Evolutionary conservation across 2,329 filamentous ascomycete species (phyloP).

Genomic region (Exophiala spinifera): DNA sequence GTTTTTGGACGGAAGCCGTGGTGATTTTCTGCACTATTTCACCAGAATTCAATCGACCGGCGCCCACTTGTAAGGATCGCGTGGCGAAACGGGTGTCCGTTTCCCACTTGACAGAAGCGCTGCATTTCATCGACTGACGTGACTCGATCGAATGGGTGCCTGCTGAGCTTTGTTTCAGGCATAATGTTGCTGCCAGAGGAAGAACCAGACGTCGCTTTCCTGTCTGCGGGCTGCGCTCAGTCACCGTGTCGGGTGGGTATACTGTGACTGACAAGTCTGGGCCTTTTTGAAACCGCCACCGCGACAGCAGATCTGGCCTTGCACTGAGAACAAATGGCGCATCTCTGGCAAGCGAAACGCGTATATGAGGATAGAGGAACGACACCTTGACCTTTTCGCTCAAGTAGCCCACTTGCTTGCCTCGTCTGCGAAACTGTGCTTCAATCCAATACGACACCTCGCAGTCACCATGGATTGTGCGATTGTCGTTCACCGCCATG

Average conservation of each 20-base stretch:
- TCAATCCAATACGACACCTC: slow-evolving; percentile 25
- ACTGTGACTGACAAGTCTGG: slow-evolving; percentile 15
- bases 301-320: slow-evolving; percentile 17
- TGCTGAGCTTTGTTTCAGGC: not conserved
- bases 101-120: slow-evolving; percentile 17
- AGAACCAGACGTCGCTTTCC: slow-evolving; percentile 15
- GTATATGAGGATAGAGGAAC: slow-evolving; percentile 13
- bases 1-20: slow-evolving; percentile 14
- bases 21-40: slow-evolving; percentile 14
- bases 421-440: slow-evolving; percentile 13
- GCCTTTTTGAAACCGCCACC: slow-evolving; percentile 17
- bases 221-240: not conserved
- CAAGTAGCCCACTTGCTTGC: slow-evolving; percentile 16
- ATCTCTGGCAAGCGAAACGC: slow-evolving; percentile 1
- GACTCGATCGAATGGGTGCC: slow-evolving; percentile 4
- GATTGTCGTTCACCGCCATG: slow-evolving; percentile 14
- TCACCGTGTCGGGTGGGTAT: slow-evolving; percentile 9
- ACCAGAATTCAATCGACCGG: not conserved
- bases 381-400: slow-evolving; percentile 10
- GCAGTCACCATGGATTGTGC: slow-evolving; percentile 11
- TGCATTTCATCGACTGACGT: slow-evolving; percentile 22
- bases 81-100: slow-evolving; percentile 17
- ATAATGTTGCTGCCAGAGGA: slow-evolving; percentile 17
- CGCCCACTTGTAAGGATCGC: not conserved
- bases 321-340: slow-evolving; percentile 11